A percentile compares a stretch with the other conserved stretches of the same genome.
Evolutionary conservation across 164 flowering plant genomes (phyloP).

Genomic region (Aristolochia californica): DNA sequence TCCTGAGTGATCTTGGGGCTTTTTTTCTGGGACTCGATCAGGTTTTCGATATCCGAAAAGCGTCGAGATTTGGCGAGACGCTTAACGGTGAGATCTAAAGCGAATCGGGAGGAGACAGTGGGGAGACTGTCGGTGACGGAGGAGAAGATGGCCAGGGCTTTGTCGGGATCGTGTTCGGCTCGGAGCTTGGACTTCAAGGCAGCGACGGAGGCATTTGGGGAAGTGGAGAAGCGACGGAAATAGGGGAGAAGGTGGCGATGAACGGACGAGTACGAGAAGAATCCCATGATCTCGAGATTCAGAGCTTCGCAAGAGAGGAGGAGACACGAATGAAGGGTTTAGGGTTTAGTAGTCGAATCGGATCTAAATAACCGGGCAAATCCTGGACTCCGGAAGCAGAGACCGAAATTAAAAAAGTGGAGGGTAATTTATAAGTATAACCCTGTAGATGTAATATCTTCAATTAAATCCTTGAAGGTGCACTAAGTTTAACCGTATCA

Average conservation of each 20-base stretch:
- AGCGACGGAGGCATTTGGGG: constrained; percentile 2
- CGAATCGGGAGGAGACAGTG: constrained; percentile 42
- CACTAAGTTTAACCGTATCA: no score
- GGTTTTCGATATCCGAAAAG: constrained; percentile 50
- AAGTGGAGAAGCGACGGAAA: background rate
- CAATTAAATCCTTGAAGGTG: no score
- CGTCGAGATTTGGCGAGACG: constrained; percentile 64
- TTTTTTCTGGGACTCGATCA: constrained; percentile 56
- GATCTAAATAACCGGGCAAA: no score
- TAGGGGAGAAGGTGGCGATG: background rate
- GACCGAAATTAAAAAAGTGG: background rate
- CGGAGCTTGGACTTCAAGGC: constrained; percentile 5
- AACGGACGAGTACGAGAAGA: background rate
- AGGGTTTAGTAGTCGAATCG: no score
- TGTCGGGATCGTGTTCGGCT: constrained; percentile 8
- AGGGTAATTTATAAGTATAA: no score
- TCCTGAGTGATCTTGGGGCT: constrained; percentile 56
- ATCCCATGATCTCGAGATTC: background rate
- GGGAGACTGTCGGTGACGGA: constrained; percentile 3
- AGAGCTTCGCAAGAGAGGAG: background rate
- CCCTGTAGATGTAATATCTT: no score
- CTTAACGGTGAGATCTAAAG: constrained; percentile 46
- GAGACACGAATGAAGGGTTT: no score
- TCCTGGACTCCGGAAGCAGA: constrained; percentile 19
- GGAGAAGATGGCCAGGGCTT: constrained; percentile 9